phyloP scores from a whole-genome alignment of 1,284 basidiomycete species.

The Anthracocystis setariae region DNA sequence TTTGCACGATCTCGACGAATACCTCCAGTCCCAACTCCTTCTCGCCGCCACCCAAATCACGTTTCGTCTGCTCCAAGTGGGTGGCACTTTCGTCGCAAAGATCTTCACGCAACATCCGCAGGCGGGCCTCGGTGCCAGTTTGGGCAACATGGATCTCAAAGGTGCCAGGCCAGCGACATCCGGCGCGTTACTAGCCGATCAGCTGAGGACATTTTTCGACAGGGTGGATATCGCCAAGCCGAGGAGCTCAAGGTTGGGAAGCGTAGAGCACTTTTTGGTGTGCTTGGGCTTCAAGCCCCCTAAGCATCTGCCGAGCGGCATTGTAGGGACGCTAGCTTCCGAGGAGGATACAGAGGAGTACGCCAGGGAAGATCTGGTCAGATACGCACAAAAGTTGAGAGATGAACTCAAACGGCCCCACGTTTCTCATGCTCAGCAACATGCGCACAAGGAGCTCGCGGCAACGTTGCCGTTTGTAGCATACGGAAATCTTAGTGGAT shows the following conservation, averaged over 20 bases:
- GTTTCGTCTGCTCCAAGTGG: constrained; percentile 70
- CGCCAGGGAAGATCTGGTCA: constrained; percentile 26
- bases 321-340: constrained; percentile 19
- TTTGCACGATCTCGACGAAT: constrained; percentile 73
- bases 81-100: constrained; percentile 73
- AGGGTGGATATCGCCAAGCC: constrained; percentile 69
- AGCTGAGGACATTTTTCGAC: constrained; percentile 69
- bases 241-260: constrained; percentile 57
- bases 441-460: constrained; percentile 17
- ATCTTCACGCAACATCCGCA: constrained; percentile 69
- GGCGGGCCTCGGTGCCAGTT: constrained; percentile 28
- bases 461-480: constrained; percentile 37
- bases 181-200: constrained; percentile 47
- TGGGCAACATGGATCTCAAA: constrained; percentile 38
- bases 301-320: constrained; percentile 18
- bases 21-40: constrained; percentile 73
- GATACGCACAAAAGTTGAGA: constrained; percentile 32
- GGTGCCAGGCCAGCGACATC: constrained; percentile 30
- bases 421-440: neutral
- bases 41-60: constrained; percentile 72
- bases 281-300: constrained; percentile 70
- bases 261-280: constrained; percentile 72
- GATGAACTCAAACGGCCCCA: constrained; percentile 19
- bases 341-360: constrained; percentile 10
- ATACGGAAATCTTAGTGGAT: constrained; percentile 44